Conservation (phyloP, 1,284 basidiomycete species). For the Microbotryum saponariae region DNA sequence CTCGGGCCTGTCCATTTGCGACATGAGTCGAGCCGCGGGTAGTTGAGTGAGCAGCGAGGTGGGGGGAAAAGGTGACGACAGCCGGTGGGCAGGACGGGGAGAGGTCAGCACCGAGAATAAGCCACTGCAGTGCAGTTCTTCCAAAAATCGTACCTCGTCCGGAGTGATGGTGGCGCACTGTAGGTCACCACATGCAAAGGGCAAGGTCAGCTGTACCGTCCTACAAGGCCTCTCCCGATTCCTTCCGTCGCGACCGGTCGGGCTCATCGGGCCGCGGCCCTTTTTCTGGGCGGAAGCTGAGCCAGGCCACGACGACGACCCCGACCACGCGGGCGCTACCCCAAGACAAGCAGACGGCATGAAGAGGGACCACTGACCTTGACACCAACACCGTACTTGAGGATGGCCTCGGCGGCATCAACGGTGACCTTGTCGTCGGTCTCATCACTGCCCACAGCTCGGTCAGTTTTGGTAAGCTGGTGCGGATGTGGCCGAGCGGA, state of each 20-base stretch:
- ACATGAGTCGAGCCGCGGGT: neutral
- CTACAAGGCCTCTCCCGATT: constrained; percentile 71
- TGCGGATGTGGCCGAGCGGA: too few species aligned
- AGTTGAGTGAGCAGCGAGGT: neutral
- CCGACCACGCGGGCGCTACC: neutral
- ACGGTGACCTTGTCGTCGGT: constrained; percentile 91
- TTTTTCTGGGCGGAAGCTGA: neutral
- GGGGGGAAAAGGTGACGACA: too few species aligned
- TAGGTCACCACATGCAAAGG: constrained; percentile 11
- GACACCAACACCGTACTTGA: constrained; percentile 77
- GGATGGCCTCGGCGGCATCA: constrained; percentile 66
- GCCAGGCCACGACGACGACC: neutral
- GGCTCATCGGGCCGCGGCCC: neutral
- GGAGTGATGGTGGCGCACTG: constrained; percentile 96
- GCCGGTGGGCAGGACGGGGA: neutral
- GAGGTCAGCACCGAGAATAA: neutral
- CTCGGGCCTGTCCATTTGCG: constrained; percentile 52
- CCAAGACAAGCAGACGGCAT: neutral
- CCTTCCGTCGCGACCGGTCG: neutral
- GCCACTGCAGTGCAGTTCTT: neutral
- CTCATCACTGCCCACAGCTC: constrained; percentile 44
- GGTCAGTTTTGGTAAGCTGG: neutral
- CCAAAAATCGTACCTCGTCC: constrained; percentile 53
- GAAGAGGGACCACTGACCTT: constrained; percentile 45
- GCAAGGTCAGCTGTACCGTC: constrained; percentile 49